Conservation (phyloP, 805 yeast species). For the Candida stauntonica region DNA sequence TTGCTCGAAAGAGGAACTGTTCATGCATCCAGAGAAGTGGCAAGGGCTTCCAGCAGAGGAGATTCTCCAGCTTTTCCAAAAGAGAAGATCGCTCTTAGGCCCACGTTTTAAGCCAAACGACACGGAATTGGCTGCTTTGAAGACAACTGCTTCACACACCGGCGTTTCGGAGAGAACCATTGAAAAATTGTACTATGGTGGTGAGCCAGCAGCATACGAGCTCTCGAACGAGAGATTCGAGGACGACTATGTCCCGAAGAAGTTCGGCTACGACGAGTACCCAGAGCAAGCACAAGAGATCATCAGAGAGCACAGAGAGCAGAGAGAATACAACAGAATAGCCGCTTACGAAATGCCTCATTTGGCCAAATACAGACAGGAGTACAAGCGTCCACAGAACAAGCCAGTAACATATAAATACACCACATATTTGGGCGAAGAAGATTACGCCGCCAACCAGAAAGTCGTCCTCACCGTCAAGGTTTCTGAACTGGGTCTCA, state of each 20-base stretch:
- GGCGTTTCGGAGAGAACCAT: constrained; percentile 36
- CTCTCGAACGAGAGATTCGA: constrained; percentile 31
- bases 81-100: constrained; percentile 53
- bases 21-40: constrained; percentile 58
- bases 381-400: constrained; percentile 47
- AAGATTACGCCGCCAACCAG: constrained; percentile 49
- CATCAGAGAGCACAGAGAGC: constrained; percentile 66
- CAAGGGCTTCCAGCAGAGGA: constrained; percentile 59
- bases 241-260: constrained; percentile 34
- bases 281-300: constrained; percentile 69
- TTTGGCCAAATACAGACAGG: constrained; percentile 68
- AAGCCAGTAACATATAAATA: constrained; percentile 64
- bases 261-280: constrained; percentile 59
- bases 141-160: constrained; percentile 41
- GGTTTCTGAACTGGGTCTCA: constrained; percentile 50
- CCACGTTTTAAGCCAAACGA: constrained; percentile 43
- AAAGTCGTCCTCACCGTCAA: constrained; percentile 61
- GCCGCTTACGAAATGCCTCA: constrained; percentile 93
- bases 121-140: constrained; percentile 53
- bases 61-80: constrained; percentile 55
- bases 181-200: constrained; percentile 35
- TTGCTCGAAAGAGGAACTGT: constrained; percentile 13
- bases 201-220: constrained; percentile 39
- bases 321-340: constrained; percentile 70
- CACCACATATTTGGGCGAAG: constrained; percentile 70